Evolutionary conservation across 2,329 filamentous ascomycete species (phyloP), one percentile per base, ranked within the genome.

Genomic region (Trichophyton mentagrophytes): DNA sequence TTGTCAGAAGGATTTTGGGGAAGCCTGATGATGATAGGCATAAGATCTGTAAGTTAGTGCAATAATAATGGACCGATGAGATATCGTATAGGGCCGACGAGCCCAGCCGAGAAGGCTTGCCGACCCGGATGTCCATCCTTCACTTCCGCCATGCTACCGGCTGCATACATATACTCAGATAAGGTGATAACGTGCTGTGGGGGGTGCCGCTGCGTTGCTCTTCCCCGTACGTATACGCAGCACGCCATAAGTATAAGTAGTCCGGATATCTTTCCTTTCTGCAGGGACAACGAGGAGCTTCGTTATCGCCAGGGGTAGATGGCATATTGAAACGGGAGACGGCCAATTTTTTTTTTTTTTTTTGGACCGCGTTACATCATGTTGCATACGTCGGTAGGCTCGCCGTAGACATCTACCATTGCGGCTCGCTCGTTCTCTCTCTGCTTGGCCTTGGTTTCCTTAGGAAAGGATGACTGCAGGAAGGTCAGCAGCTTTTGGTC

Each of bases 341-440:
- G 11, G 33, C 11, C 2, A 38, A 8, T n/a, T n/a, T n/a, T n/a
- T n/a, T n/a, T n/a, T n/a, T n/a, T 3, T 9, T 9, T 13, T 36
- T 3, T 13, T 36, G 36, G 53, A 11, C 22, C 6, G 7, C 27
- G 27, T 63, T 58, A 66, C 65, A 66, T 66, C 49, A 66, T 58
- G 38, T 58, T 62, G 58, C 65, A 66, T 36, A 65, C 61, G 60
- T 79, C 81, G 61, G 79, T 80, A 70, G 78, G 75, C 58, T 84
- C 82, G 1, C 87, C 88, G 67, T 86, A 89, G 64, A 85, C 78
- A 70, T 90, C 88, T 59, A 85, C 79, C 3, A 86, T 85, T n/a
- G 85, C 82, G 69, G 89, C 87, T 17, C 82, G 79, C 69, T 93
- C 88, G 68, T 92, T 91, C 60, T 86, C 83, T 66, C 47, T 53